Evolutionary conservation across 1,284 basidiomycete genomes (phyloP), one percentile per base, ranked within the genome.

Genomic region (Malassezia brasiliensis): DNA sequence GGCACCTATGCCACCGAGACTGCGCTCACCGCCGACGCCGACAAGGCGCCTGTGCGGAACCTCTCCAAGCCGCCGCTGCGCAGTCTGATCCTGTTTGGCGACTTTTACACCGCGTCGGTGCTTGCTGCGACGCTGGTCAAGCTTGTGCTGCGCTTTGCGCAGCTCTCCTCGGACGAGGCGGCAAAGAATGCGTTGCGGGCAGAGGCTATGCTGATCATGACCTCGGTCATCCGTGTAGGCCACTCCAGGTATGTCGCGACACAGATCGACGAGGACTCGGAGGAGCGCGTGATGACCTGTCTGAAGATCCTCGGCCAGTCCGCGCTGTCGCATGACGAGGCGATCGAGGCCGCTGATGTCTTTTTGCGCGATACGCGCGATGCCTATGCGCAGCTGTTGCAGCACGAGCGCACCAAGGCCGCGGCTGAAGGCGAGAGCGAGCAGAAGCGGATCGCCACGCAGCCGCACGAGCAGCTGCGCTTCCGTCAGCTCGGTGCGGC

Each of bases 191-290:
- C 63, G 37, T 48, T 96, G 10, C 83, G 87, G 28, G 93, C 93
- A 17, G 93, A 98, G 80, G 85, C 90, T 2, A 96, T 98, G 88
- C 81, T 98, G 56, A 90, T 98, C 74, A 96, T 99, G 93, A 86
- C 90, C 2, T 94, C 89, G 15, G 81, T 94, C 69, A 87, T 98
- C 67, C 88, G 93, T 47, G 89, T 96, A 46, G 94, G 94, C 38
- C 93, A 96, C 78, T 91, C 88, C 57, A 91, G 93, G 75, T 94
- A 94, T 67, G 87, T 87, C 38, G 83, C 87, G 0, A 85, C 86
- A 2, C 87, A 88, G 14, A 98, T 98, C 65, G 94, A 99, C 78
- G 94, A 98, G 76, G 94, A 99, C 76, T 93, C 90, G 22, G 86
- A 84, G 66, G 94, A 98, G 77, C 85, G 94, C 19, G 91, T 99